Percentiles rank a stretch among this genome's conserved stretches.
Evolutionary conservation across 1,139 yeast genomes (phyloP).

Genomic region (Taphrina communis): DNA sequence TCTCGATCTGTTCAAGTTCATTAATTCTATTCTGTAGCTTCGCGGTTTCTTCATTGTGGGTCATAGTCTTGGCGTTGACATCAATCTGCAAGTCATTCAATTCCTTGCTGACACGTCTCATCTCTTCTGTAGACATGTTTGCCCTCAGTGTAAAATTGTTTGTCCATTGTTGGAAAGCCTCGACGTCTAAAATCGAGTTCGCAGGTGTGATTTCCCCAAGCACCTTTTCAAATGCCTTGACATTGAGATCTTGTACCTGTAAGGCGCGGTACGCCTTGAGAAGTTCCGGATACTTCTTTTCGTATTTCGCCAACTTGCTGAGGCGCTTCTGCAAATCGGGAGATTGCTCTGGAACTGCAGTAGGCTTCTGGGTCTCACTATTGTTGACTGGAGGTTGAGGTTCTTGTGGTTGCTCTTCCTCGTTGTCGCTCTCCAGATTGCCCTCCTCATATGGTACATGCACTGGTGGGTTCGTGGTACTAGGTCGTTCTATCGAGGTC

Average conservation of each 20-base stretch:
- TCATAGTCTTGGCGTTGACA: conserved; percentile 26
- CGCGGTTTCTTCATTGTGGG: conserved; percentile 17
- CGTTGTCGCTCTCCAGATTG: conserved; percentile 24
- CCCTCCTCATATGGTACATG: conserved; percentile 31
- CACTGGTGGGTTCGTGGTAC: neutral
- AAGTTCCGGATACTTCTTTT: conserved; percentile 79
- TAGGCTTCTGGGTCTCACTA: neutral
- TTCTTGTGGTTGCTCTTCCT: conserved; percentile 9
- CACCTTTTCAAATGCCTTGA: conserved; percentile 66
- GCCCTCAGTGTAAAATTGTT: conserved; percentile 67
- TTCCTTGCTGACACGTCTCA: conserved; percentile 49
- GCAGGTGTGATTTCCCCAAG: conserved; percentile 83
- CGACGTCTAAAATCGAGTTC: conserved; percentile 73
- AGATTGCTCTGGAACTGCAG: conserved; percentile 54
- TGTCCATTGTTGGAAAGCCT: conserved; percentile 70
- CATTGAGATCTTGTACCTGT: conserved; percentile 11
- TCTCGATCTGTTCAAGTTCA: neutral
- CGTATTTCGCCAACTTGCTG: conserved; percentile 82
- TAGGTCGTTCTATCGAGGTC: conserved; percentile 23
- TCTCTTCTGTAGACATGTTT: conserved; percentile 62
- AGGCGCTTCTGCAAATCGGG: conserved; percentile 65
- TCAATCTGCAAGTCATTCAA: conserved; percentile 44
- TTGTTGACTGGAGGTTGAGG: neutral
- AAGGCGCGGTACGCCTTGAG: conserved; percentile 41
- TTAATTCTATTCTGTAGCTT: neutral